These are phyloP conservation scores for Kluyveromyces marxianus DNA, from an alignment of 1,139 yeast species.

Conservation along the genomic window DNA sequence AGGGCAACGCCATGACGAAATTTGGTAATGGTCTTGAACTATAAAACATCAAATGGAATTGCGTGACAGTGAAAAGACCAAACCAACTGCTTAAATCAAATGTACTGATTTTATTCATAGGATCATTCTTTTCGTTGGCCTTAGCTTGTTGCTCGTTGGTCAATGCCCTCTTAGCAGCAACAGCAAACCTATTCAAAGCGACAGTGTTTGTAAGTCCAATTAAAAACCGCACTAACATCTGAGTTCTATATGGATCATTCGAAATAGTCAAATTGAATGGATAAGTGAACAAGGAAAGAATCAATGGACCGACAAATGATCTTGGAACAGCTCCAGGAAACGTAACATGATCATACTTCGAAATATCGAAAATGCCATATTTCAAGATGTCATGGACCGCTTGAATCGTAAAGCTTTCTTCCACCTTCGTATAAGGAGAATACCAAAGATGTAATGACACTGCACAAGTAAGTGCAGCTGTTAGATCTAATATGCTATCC, in stretches of 20 bases:
- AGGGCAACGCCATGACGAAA: slow-evolving; percentile 66
- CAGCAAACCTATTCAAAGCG: slow-evolving; percentile 1
- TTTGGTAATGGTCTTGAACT: slow-evolving; percentile 80
- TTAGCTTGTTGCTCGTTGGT: slow-evolving; percentile 9
- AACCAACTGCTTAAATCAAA: slow-evolving; percentile 45
- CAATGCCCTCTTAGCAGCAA: slow-evolving; percentile 9
- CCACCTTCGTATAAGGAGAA: slow-evolving; percentile 87
- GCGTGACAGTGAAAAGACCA: slow-evolving; percentile 48
- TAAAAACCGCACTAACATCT: slow-evolving; percentile 43
- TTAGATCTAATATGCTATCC: slow-evolving; percentile 2
- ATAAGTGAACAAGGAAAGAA: slow-evolving; percentile 40
- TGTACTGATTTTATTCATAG: background rate
- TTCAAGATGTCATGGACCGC: slow-evolving; percentile 78
- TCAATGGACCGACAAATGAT: slow-evolving; percentile 69
- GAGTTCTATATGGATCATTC: slow-evolving; percentile 38
- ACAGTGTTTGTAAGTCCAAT: slow-evolving; percentile 45
- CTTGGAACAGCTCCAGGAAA: slow-evolving; percentile 92
- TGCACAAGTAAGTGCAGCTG: slow-evolving; percentile 24
- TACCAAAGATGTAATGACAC: slow-evolving; percentile 41
- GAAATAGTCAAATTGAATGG: slow-evolving; percentile 23
- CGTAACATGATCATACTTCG: slow-evolving; percentile 59
- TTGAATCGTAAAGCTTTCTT: slow-evolving; percentile 87
- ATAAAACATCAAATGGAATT: slow-evolving; percentile 76
- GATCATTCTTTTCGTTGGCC: background rate
- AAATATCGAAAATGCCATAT: slow-evolving; percentile 45